phyloP scores from a whole-genome alignment of 257 asterid species.

The Ocimum tenuiflorum region DNA sequence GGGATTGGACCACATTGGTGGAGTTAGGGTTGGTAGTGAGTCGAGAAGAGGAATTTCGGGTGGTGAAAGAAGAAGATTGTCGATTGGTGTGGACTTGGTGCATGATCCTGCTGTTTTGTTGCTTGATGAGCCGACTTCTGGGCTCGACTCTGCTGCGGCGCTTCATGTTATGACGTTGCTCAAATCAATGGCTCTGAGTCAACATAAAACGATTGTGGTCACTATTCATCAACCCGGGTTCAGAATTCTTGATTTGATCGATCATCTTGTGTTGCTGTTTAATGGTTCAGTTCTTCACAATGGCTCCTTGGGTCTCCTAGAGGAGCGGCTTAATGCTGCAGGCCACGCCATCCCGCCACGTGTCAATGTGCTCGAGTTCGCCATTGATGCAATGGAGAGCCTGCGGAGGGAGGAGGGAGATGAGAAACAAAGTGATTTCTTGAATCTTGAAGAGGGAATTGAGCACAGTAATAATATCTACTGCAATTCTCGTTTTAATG shows the following conservation, averaged over 20 bases:
- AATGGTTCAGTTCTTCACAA: slow-evolving; percentile 54
- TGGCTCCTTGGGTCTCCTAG: slow-evolving; percentile 48
- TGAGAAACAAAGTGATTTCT: slow-evolving; percentile 3
- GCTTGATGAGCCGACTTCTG: slow-evolving; percentile 82
- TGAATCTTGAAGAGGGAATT: slow-evolving; percentile 4
- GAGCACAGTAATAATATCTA: slow-evolving; percentile 6
- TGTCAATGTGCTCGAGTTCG: slow-evolving; percentile 67
- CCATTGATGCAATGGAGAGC: slow-evolving; percentile 48
- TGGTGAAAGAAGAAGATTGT: slow-evolving; percentile 70
- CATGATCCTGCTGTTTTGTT: slow-evolving; percentile 68
- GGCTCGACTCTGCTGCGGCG: slow-evolving; percentile 79
- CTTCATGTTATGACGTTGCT: slow-evolving; percentile 47
- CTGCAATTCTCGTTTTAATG: slow-evolving; percentile 41
- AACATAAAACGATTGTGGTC: slow-evolving; percentile 46
- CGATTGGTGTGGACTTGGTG: slow-evolving; percentile 66
- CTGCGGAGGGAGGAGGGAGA: slow-evolving; percentile 18
- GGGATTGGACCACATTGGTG: slow-evolving; percentile 46
- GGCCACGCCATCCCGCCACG: slow-evolving; percentile 56
- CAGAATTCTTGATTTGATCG: slow-evolving; percentile 57
- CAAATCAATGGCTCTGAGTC: slow-evolving; percentile 52
- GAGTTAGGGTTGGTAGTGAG: slow-evolving; percentile 45
- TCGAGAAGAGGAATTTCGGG: slow-evolving; percentile 58
- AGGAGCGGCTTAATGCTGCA: slow-evolving; percentile 34
- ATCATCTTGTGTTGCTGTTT: slow-evolving; percentile 47
- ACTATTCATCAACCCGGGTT: slow-evolving; percentile 86